Base-by-base conservation (phyloP, 768 basidiomycete genomes). In the Nevesoporus exiguus region DNA sequence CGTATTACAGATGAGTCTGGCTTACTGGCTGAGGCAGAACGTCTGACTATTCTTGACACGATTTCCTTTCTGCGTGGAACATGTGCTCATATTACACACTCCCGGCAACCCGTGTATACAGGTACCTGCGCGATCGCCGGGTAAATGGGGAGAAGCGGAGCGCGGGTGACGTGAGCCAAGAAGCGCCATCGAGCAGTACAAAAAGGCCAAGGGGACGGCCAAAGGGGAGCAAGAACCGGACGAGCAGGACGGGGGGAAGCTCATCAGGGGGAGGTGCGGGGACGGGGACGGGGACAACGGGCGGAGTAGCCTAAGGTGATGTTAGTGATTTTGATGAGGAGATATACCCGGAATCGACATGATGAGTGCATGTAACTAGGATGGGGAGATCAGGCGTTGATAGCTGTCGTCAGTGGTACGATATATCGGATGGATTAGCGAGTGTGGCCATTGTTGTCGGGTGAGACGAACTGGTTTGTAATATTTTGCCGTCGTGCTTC, bases 201-300 rank as follows among this genome's bases (percentile, higher is more conserved):
- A 87, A 86, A 57, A 70, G 84, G 14, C 82, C 85, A 0, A 73
- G 86, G 40, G 86, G 86, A 25, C 71, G 86, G 9, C 86, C 86
- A 31, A 85, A 83, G 61, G 86, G 86, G 2, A 88, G 86, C 65
- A 86, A 84, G 68, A 87, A 86, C 29, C 67, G 69, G 45, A 57
- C 57, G 0, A 56, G 61, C 45, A 65, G 50, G 48, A 9, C 61
- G 37, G 56, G 59, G 15, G 67, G 61, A 17, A 54, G 58, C 40
- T 48, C 31, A 13, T 36, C 58, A 21, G 61, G 60, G 19, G 42
- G 22, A 13, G 40, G 49, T 34, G 53, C 39, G 37, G 64, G 55
- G 9, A 31, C 43, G 8, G 42, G 51, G 36, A 51, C 40, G 42
- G 63, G 55, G 8, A 31, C 43, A 8, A 30, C 34, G 49, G 53